Conservation (phyloP, 2,329 filamentous ascomycete species). For the Sarocladiaceae sp. region DNA sequence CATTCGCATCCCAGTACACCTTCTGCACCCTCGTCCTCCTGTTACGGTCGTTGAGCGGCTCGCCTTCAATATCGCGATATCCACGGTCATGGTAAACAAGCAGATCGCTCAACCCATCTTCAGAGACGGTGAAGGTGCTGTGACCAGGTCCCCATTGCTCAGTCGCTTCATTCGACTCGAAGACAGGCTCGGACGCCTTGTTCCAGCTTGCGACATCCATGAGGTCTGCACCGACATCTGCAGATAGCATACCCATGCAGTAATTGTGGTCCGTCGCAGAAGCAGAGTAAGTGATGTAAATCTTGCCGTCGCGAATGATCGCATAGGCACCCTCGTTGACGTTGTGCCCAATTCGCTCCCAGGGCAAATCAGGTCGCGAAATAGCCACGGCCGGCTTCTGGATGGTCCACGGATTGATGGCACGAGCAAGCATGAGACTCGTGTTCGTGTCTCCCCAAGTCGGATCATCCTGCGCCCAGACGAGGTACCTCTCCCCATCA, state of each 20-base stretch:
- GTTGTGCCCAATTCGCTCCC: constrained; percentile 18
- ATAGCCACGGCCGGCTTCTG: constrained; percentile 17
- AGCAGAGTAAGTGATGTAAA: constrained; percentile 17
- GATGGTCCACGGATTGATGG: constrained; percentile 25
- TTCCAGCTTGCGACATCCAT: constrained; percentile 20
- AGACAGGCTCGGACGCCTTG: constrained; percentile 21
- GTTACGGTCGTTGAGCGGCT: constrained; percentile 21
- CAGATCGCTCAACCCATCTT: constrained; percentile 23
- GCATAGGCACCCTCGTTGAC: constrained; percentile 18
- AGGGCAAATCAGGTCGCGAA: constrained; percentile 14
- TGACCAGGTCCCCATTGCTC: constrained; percentile 25
- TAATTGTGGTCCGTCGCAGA: constrained; percentile 23
- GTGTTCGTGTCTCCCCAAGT: constrained; percentile 18
- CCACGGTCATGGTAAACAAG: constrained; percentile 22
- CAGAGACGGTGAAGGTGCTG: constrained; percentile 23
- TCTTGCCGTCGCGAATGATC: constrained; percentile 14
- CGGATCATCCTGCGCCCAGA: constrained; percentile 26
- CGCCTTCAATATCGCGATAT: constrained; percentile 23
- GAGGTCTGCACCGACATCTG: constrained; percentile 16
- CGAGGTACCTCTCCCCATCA: constrained; percentile 23
- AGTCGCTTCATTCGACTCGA: constrained; percentile 21
- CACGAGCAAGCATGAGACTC: constrained; percentile 19
- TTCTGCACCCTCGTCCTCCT: constrained; percentile 24
- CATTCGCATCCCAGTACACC: constrained; percentile 24
- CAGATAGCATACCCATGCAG: constrained; percentile 22